These are phyloP conservation scores for Aspergillus ochraceus DNA, from an alignment of 2,329 filamentous ascomycete genomes.

Conservation along the genomic window DNA sequence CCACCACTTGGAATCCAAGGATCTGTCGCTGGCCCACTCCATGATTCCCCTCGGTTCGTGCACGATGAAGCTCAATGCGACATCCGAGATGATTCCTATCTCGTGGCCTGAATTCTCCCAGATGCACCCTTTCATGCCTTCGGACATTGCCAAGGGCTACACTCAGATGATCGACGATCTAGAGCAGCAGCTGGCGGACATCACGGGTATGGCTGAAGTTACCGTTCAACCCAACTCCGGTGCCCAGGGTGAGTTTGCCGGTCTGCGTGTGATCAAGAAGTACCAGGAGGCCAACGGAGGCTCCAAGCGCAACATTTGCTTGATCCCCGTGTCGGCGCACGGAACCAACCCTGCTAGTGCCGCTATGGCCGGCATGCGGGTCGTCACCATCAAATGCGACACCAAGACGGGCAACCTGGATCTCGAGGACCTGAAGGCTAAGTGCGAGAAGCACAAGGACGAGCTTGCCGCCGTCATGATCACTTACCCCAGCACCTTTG, in stretches of 20 bases:
- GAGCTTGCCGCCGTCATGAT: slow-evolving; percentile 93
- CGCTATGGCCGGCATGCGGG: slow-evolving; percentile 93
- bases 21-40: slow-evolving; percentile 88
- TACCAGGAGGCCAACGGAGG: slow-evolving; percentile 70
- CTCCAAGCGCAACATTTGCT: slow-evolving; percentile 77
- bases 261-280: slow-evolving; percentile 81
- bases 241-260: slow-evolving; percentile 92
- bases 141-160: slow-evolving; percentile 67
- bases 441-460: slow-evolving; percentile 83
- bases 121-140: slow-evolving; percentile 77
- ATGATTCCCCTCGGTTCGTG: slow-evolving; percentile 98
- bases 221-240: slow-evolving; percentile 95
- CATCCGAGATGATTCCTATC: slow-evolving; percentile 87
- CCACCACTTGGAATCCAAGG: slow-evolving; percentile 88
- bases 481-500: slow-evolving; percentile 92
- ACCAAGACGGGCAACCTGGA: slow-evolving; percentile 85
- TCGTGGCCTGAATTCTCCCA: slow-evolving; percentile 73
- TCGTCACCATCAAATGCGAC: slow-evolving; percentile 90
- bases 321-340: slow-evolving; percentile 93
- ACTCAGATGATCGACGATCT: slow-evolving; percentile 68
- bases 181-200: slow-evolving; percentile 72
- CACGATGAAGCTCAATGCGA: slow-evolving; percentile 97
- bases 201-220: slow-evolving; percentile 87
- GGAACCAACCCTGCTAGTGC: slow-evolving; percentile 95
- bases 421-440: slow-evolving; percentile 77